A percentile compares a stretch with the other conserved stretches of the same genome.
These are phyloP conservation scores for Lichtheimia ramosa DNA, from an alignment of 371 early-diverging fungal genomes.

Conservation along the genomic window DNA sequence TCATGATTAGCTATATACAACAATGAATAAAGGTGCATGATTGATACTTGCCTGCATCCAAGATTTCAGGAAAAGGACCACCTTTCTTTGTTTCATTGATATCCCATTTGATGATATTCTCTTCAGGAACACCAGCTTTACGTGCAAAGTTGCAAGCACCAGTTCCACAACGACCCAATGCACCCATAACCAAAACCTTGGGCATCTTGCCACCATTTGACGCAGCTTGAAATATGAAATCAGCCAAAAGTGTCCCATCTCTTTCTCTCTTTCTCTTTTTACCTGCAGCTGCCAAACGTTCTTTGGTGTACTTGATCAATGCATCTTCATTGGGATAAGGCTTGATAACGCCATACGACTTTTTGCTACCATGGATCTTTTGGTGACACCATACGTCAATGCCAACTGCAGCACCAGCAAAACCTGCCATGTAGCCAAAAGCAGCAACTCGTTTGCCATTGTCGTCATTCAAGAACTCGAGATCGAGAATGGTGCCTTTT, in stretches of 20 bases:
- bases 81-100: slow-evolving; percentile 91
- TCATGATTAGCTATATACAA: not conserved
- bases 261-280: slow-evolving; percentile 9
- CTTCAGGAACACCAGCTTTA: slow-evolving; percentile 84
- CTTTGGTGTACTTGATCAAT: slow-evolving; percentile 73
- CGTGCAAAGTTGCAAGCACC: slow-evolving; percentile 89
- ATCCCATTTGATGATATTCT: slow-evolving; percentile 93
- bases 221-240: slow-evolving; percentile 24
- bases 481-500: slow-evolving; percentile 86
- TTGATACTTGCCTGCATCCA: slow-evolving; percentile 48
- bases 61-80: slow-evolving; percentile 92
- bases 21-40: not conserved
- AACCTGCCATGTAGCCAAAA: slow-evolving; percentile 96
- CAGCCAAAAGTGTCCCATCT: not conserved
- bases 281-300: slow-evolving; percentile 70
- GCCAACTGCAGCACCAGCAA: slow-evolving; percentile 91
- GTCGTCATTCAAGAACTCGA: slow-evolving; percentile 92
- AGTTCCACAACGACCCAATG: slow-evolving; percentile 92
- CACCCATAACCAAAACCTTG: slow-evolving; percentile 95
- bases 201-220: slow-evolving; percentile 68
- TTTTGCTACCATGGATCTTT: slow-evolving; percentile 33
- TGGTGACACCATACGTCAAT: slow-evolving; percentile 94
- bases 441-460: slow-evolving; percentile 93
- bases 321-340: slow-evolving; percentile 85
- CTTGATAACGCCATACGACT: slow-evolving; percentile 67